Evolutionary conservation across 306 rosid genomes (phyloP).

Genomic region (Ormosia semicastrata): DNA sequence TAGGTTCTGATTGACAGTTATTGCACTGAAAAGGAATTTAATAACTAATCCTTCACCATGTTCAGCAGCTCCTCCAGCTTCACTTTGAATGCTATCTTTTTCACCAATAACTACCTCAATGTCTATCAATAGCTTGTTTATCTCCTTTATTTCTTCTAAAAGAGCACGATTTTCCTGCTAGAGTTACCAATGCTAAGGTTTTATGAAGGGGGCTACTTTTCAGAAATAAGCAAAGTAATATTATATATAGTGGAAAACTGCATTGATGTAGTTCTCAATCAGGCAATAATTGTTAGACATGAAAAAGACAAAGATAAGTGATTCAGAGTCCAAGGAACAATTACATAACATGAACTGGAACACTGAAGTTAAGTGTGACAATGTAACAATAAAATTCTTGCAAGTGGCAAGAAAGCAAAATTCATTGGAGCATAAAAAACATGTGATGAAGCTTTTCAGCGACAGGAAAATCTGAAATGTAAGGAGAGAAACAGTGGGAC

Average conservation of each 20-base stretch:
- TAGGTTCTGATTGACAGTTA: constrained; percentile 11
- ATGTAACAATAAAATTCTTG: not conserved
- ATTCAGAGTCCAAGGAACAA: not conserved
- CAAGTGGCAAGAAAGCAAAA: not conserved
- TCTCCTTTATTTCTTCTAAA: constrained; percentile 38
- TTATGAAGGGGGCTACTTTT: not conserved
- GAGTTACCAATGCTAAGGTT: not conserved
- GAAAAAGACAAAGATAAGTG: not conserved
- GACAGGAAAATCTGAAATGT: not conserved
- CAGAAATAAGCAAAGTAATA: not conserved
- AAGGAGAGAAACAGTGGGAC: not conserved
- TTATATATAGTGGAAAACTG: not conserved
- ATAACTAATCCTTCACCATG: constrained; percentile 30
- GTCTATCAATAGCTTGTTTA: constrained; percentile 38
- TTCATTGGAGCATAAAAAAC: not conserved
- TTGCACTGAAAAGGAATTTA: constrained; percentile 27
- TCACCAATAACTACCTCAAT: constrained; percentile 34
- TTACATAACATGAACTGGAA: not conserved
- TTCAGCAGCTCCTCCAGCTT: constrained; percentile 17
- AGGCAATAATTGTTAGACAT: not conserved
- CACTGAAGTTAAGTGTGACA: not conserved
- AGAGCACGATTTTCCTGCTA: constrained; percentile 35
- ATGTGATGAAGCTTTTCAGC: not conserved
- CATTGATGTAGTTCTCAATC: not conserved
- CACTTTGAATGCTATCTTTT: constrained; percentile 2